Base-by-base conservation (phyloP, 176 grass and related monocot genomes). In the Puya raimondii region DNA sequence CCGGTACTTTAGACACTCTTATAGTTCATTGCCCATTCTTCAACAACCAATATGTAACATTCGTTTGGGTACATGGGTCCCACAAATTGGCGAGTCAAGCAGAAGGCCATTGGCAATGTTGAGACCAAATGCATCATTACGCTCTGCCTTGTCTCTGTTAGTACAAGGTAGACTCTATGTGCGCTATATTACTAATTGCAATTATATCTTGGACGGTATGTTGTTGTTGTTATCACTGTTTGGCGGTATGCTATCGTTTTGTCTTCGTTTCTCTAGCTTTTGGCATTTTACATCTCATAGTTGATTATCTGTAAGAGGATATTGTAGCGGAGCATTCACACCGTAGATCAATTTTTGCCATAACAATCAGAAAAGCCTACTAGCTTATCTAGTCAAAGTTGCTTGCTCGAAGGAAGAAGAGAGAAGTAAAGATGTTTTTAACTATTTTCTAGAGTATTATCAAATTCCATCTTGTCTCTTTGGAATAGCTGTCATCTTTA, bases 1-100 rank as follows among this genome's bases (percentile, higher is more conserved):
- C 75, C 89, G 94, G 77, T 90, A 94, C 80, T 99, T 99, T 64
- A 93, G 84, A 83, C 91, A 88, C 69, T 94, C 95, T 3, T 79
- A 82, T 47, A 82, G 87, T 86, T 85, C 79, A 68, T 83, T 99
- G 61, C 95, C 95, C 21, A 92, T 99, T 65, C 72, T 99, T 68
- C 91, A 84, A 81, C 82, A 93, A 81, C 87, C 87, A 50, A 74
- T 99, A 63, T 88, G 78, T 72, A 84, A 74, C 64, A 82, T 99
- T 77, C 90, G 87, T 4, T 70, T 99, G 87, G 95, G 95, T 81
- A 84, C 87, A 2, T 99, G 95, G 95, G 75, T 88, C 75, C 95
- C 95, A 11, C 87, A 42, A 81, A 86, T 86, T 82, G 95, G 87
- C 49, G 95, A 94, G 72, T 87, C 82, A 26, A 93, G 70, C 84